Evolutionary conservation across 148 eudicot species (phyloP).

Genomic region (Rhododendron griersonianum): DNA sequence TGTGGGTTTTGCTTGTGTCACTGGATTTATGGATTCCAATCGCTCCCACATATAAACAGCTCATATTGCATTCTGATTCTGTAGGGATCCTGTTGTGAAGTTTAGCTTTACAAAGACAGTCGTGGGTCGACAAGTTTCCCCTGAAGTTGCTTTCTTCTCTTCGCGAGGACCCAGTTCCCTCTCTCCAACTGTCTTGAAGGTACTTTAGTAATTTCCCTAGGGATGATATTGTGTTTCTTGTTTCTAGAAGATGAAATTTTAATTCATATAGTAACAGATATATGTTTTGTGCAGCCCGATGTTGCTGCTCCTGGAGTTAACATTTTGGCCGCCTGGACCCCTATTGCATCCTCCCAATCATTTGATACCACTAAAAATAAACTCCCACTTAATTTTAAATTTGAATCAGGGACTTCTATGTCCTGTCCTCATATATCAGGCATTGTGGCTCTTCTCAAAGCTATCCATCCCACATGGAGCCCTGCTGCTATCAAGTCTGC

Average conservation of each 20-base stretch:
- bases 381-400: constrained; percentile 10
- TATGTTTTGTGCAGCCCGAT: constrained; percentile 39
- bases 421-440: constrained; percentile 53
- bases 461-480: constrained; percentile 48
- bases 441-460: constrained; percentile 44
- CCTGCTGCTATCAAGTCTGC: constrained; percentile 62
- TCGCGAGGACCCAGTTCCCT: constrained; percentile 51
- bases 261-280: not conserved
- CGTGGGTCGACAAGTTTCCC: constrained; percentile 35
- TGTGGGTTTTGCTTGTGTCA: not conserved
- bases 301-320: constrained; percentile 58
- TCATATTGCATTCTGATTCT: not conserved
- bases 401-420: constrained; percentile 47
- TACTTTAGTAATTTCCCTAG: not conserved
- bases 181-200: constrained; percentile 52
- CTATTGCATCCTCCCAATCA: constrained; percentile 9
- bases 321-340: constrained; percentile 49
- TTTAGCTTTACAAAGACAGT: constrained; percentile 29
- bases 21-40: not conserved
- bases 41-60: not conserved
- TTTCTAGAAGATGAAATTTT: not conserved
- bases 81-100: constrained; percentile 39
- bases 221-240: not conserved
- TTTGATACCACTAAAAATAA: not conserved
- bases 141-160: constrained; percentile 45